These are phyloP conservation scores for Epithemia pelagica DNA, from an alignment of 108 stramenopile species.

Conservation along the genomic window DNA sequence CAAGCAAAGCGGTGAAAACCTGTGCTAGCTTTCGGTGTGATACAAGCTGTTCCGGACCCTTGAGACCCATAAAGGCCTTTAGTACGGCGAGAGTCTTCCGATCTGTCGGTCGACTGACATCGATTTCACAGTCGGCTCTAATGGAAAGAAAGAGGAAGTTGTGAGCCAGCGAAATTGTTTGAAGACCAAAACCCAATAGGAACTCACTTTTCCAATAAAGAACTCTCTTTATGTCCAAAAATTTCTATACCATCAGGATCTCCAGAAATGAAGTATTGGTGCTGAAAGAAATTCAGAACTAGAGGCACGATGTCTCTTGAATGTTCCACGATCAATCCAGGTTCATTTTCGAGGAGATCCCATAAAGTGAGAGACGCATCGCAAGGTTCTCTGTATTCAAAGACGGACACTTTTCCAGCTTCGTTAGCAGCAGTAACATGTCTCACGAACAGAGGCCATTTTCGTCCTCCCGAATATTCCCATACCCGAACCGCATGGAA, in stretches of 20 bases:
- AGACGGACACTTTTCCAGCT: slow-evolving; percentile 40
- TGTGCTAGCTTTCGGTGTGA: slow-evolving; percentile 46
- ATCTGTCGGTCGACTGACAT: too few species aligned
- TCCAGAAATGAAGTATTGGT: slow-evolving; percentile 60
- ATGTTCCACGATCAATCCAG: slow-evolving; percentile 51
- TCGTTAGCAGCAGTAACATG: slow-evolving; percentile 12
- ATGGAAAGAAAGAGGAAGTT: too few species aligned
- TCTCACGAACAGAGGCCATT: slow-evolving; percentile 35
- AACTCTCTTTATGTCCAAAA: too few species aligned
- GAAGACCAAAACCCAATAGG: too few species aligned
- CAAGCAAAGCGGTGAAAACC: slow-evolving; percentile 51
- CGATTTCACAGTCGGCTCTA: too few species aligned
- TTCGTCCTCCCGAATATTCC: slow-evolving; percentile 46
- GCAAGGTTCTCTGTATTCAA: slow-evolving; percentile 39
- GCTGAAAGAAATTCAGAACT: slow-evolving; percentile 65
- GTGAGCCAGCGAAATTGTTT: too few species aligned
- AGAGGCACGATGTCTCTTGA: slow-evolving; percentile 70
- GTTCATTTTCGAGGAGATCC: slow-evolving; percentile 53
- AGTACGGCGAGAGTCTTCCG: slow-evolving; percentile 30
- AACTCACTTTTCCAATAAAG: too few species aligned
- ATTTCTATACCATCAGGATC: slow-evolving; percentile 65
- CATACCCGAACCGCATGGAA: slow-evolving; percentile 13
- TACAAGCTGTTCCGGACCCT: slow-evolving; percentile 72
- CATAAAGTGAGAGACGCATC: slow-evolving; percentile 55
- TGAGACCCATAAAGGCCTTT: slow-evolving; percentile 65